Evolutionary conservation across 345 rosid species (phyloP), one percentile per base, ranked within the genome.

Genomic region (Melaleuca quinquenervia): DNA sequence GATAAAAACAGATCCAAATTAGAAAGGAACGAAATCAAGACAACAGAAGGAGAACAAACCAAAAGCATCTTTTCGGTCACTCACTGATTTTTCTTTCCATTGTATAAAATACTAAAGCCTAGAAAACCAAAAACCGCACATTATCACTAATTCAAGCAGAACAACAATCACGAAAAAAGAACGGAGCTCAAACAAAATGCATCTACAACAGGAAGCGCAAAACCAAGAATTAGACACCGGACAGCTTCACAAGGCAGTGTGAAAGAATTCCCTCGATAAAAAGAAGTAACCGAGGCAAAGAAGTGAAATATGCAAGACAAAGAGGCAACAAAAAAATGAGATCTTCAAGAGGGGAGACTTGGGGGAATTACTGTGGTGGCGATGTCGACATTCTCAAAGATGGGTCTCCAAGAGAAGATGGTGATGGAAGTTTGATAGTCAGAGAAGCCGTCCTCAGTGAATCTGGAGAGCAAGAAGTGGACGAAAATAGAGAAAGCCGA

Each of bases 351-450:
- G 48, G 11, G 14, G 18, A 70, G 45, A 29, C 22, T 70, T 20
- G 26, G 80, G 84, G 24, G 55, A 80, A 84, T 88, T 92, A 96
- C 98, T 85, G 90, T 86, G 90, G 83, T 90, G 52, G 91, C 51
- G 29, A 92, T 85, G 87, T 92, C 94, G 50, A 92, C 82, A 88
- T 89, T 89, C 55, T 96, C 98, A 86, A 95, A 95, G 89, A 96
- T 88, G 84, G 99, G 99, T 89, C 98, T 91, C 99, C 99, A 97
- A 70, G 99, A 95, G 88, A 97, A 97, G 91, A 97, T 92, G 75
- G 98, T 95, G 87, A 96, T 85, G 26, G 98, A 96, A 76, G 98
- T 90, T 18, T 95, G 95, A 92, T 92, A 96, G n/a, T 96, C 98
- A 1, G 95, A 89, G 91, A 91, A 84, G 87, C 95, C 96, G 29